A percentile compares a stretch with the other conserved stretches of the same genome.
Conservation (phyloP, 305 asterid genomes). For the Fraxinus greggii region DNA sequence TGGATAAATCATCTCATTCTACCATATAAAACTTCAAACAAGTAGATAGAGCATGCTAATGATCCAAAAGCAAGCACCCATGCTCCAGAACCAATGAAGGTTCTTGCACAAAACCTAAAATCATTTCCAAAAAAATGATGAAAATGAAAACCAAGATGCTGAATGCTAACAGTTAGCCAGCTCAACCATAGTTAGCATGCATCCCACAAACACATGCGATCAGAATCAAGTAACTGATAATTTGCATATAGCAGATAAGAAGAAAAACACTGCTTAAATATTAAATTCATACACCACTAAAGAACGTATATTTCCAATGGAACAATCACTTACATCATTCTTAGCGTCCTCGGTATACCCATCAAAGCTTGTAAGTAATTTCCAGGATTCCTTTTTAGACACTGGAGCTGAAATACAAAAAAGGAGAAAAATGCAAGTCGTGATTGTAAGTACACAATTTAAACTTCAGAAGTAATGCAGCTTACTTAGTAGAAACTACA, state of each 20-base stretch:
- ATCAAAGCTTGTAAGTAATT: slow-evolving; percentile 86
- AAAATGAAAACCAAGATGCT: not conserved
- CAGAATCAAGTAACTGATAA: slow-evolving; percentile 14
- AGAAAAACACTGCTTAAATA: not conserved
- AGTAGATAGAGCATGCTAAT: not conserved
- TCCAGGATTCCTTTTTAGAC: slow-evolving; percentile 72
- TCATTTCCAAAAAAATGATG: not conserved
- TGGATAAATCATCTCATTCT: not conserved
- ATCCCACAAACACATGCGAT: slow-evolving; percentile 8
- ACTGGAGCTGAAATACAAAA: slow-evolving; percentile 57
- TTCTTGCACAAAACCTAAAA: not conserved
- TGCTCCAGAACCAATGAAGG: not conserved
- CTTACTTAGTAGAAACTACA: slow-evolving; percentile 5
- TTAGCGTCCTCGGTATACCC: slow-evolving; percentile 90
- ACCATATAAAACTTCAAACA: slow-evolving; percentile 2
- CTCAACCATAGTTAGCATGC: slow-evolving; percentile 2
- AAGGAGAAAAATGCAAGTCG: slow-evolving; percentile 25
- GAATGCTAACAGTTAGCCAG: not conserved
- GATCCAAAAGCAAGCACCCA: not conserved
- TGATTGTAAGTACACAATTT: not conserved
- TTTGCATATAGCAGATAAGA: not conserved
- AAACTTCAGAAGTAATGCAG: not conserved
- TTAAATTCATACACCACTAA: not conserved
- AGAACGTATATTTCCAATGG: slow-evolving; percentile 8
- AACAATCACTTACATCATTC: slow-evolving; percentile 80